Evolutionary conservation across 257 asterid genomes (phyloP), one percentile per base, ranked within the genome.

Genomic region (Ajuga chamaepitys): DNA sequence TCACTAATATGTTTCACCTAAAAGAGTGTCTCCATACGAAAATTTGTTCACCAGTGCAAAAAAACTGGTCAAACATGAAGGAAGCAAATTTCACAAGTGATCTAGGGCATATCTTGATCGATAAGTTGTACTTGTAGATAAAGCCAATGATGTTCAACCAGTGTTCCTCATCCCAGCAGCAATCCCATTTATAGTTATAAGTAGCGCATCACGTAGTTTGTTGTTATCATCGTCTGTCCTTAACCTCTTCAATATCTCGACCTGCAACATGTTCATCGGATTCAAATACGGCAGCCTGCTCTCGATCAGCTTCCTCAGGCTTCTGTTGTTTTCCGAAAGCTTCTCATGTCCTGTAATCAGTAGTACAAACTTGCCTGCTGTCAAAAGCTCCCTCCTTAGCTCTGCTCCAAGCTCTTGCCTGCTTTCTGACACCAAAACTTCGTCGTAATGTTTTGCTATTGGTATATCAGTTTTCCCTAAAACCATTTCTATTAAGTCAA

Each of bases 91-190:
- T 50, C 30, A 32, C 20, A 21, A 37, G 5, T 38, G 28, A 58
- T 47, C 32, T 7, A 16, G 24, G 28, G 50, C 41, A 51, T 17
- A 11, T 24, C 37, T 53, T 26, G 55, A 66, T 5, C 21, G 16
- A 48, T 20, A n/a, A 64, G 57, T 18, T 42, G 34, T 47, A 30
- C 26, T 37, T 38, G 4, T 12, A 21, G 6, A 5, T 38, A 40
- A 13, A 22, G 16, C 37, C 9, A 12, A 20, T 50, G 13, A 8
- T 64, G 38, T 11, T 87, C 73, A 88, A 47, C 99, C 97, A 0
- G 95, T 89, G 83, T 93, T 87, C 78, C 95, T 87, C 97, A 93
- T 93, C 60, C 99, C 99, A 52, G 99, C 99, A 50, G 97, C 99
- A 61, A 93, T 93, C 50, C 99, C 99, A 12, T 93, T 93, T 9